Percentiles rank a stretch among this genome's conserved stretches.
phyloP scores from a whole-genome alignment of 1,284 basidiomycete genomes.

The Vanrija pseudolonga region DNA sequence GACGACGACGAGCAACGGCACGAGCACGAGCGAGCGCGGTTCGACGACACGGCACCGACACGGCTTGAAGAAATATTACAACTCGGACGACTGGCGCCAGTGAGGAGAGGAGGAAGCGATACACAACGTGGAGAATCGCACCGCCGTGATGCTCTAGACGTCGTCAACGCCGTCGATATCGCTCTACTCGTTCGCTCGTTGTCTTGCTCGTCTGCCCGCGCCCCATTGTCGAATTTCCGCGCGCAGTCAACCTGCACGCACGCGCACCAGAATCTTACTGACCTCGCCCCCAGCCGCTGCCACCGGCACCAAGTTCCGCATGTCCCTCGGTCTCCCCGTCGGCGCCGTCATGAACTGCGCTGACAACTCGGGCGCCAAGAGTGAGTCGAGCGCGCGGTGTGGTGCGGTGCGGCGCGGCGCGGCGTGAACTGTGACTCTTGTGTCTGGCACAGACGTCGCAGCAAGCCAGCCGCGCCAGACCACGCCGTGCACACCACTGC shows the following conservation, averaged over 20 bases:
- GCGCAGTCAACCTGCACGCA: not conserved
- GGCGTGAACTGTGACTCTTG: not conserved
- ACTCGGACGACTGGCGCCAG: not conserved
- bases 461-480: not conserved
- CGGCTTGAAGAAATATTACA: not conserved
- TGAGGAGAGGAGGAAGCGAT: not conserved
- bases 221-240: not conserved
- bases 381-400: constrained; percentile 28
- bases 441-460: no score
- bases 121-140: not conserved
- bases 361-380: constrained; percentile 99
- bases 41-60: not conserved
- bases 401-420: not conserved
- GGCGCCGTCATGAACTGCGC: constrained; percentile 99
- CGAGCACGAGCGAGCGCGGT: not conserved
- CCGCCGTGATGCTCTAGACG: not conserved
- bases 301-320: constrained; percentile 92
- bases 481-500: not conserved
- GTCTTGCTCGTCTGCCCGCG: not conserved
- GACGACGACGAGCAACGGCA: not conserved
- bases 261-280: not conserved
- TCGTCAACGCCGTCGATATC: not conserved
- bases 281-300: constrained; percentile 43
- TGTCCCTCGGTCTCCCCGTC: constrained; percentile 91
- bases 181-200: not conserved